Conservation (phyloP, 2,329 filamentous ascomycete genomes). For the Neophaeococcomyces aloes region DNA sequence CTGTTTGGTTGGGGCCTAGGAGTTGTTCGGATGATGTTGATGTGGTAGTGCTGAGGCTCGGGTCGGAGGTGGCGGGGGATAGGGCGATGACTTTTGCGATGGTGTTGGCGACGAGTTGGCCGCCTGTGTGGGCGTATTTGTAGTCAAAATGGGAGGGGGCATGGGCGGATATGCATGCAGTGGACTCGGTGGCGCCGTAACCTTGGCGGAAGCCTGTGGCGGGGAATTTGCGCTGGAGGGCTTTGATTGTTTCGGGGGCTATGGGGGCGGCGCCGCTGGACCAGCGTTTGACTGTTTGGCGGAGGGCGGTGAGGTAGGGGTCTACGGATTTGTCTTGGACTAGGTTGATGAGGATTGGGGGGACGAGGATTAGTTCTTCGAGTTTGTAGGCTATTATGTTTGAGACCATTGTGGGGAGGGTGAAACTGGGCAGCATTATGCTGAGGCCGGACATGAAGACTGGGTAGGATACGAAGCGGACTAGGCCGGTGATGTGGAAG, state of each 20-base stretch:
- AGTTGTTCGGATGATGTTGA: constrained; percentile 34
- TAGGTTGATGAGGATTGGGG: constrained; percentile 52
- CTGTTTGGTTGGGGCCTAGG: constrained; percentile 41
- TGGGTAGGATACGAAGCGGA: constrained; percentile 53
- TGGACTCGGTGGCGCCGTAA: constrained; percentile 61
- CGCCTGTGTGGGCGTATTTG: constrained; percentile 41
- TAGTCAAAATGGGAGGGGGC: constrained; percentile 47
- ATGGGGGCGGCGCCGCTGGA: constrained; percentile 52
- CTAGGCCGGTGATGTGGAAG: constrained; percentile 52
- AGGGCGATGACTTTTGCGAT: constrained; percentile 47
- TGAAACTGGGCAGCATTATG: constrained; percentile 54
- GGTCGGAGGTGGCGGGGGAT: neutral
- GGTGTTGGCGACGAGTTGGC: constrained; percentile 46
- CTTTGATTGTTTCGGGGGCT: constrained; percentile 46
- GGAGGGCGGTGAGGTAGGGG: constrained; percentile 45
- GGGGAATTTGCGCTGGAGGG: constrained; percentile 48
- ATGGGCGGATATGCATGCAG: constrained; percentile 52
- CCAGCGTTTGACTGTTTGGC: constrained; percentile 43
- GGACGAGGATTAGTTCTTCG: constrained; percentile 47
- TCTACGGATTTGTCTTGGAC: constrained; percentile 43
- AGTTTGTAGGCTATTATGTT: constrained; percentile 45
- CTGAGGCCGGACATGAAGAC: constrained; percentile 53
- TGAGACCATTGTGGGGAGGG: constrained; percentile 46
- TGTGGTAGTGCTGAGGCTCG: constrained; percentile 25
- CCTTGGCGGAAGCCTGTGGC: constrained; percentile 53